Evolutionary conservation across 768 basidiomycete genomes (phyloP).

Genomic region (Collybia sp.): DNA sequence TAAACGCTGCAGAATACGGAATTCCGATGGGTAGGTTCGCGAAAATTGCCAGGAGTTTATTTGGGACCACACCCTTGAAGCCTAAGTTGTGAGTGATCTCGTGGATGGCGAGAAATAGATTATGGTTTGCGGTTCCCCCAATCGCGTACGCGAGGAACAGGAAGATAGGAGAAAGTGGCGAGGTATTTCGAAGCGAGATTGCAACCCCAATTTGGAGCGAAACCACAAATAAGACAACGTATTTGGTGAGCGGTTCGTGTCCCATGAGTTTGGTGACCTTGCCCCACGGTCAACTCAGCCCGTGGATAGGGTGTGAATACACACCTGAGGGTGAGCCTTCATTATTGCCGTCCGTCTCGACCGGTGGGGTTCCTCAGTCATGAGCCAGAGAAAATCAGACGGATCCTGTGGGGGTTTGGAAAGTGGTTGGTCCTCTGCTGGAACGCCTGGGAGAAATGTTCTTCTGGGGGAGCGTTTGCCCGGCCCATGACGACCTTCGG

Average conservation of each 20-base stretch:
- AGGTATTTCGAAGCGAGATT: constrained; percentile 58
- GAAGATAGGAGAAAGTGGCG: constrained; percentile 69
- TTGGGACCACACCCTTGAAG: constrained; percentile 75
- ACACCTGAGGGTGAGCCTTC: constrained; percentile 89
- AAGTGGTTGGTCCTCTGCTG: constrained; percentile 36
- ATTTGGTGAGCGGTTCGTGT: constrained; percentile 88
- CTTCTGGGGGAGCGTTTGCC: constrained; percentile 49
- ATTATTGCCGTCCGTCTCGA: constrained; percentile 83
- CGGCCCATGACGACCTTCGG: constrained; percentile 23
- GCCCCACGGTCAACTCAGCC: not conserved
- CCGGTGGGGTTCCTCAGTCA: constrained; percentile 98
- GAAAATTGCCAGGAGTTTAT: constrained; percentile 85
- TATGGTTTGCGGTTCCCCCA: constrained; percentile 96
- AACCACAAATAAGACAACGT: constrained; percentile 80
- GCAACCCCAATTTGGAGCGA: constrained; percentile 67
- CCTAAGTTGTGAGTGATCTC: constrained; percentile 99
- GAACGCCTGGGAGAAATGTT: constrained; percentile 39
- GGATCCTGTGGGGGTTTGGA: constrained; percentile 67
- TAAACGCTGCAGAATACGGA: constrained; percentile 94
- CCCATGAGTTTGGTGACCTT: constrained; percentile 98
- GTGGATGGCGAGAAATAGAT: constrained; percentile 96
- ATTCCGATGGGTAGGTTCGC: constrained; percentile 93
- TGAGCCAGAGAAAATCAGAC: constrained; percentile 89
- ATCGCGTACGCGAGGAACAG: constrained; percentile 75
- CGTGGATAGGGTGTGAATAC: not conserved